Evolutionary conservation across 2,329 filamentous ascomycete species (phyloP), one percentile per base, ranked within the genome.

Genomic region (Apiospora aurea): DNA sequence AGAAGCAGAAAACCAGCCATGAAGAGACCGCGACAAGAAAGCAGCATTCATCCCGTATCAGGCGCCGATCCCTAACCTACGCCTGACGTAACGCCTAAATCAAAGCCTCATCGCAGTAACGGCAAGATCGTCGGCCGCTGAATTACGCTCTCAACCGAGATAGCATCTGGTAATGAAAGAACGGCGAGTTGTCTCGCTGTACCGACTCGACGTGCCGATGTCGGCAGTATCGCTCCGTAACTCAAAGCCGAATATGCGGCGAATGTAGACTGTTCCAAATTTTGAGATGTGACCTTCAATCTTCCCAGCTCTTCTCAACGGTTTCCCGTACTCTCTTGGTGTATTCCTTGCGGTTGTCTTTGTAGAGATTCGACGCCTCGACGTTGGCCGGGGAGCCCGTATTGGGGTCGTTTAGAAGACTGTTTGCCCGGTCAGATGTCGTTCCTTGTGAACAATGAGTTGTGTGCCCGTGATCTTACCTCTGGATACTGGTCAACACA

Each of bases 221-320:
- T 64, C 29, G 34, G 57, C 34, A 34, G 57, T 2, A 34, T 41
- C n/a, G 29, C 34, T 64, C 34, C 57, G 34, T 64, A n/a, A 24
- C 11, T 34, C 34, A 21, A 2, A 41, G 57, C 53, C 53, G 34
- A 34, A 7, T 21, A 64, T 64, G 34, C n/a, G 10, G 57, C 57
- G 34, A 41, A 38, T 13, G 13, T 38, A 21, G 21, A 64, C 57
- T 8, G 34, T 64, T 64, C 29, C 34, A 41, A 24, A 21, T 34
- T 64, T 64, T 21, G 21, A 41, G 21, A n/a, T 41, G 57, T 24
- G n/a, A n/a, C 8, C 41, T 69, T 67, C 75, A 97, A 79, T 98
- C 96, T 75, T 98, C 96, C 96, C 96, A 99, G 85, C 96, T 98
- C 90, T 98, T 98, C 87, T 99, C 96, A 21, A 99, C 96, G 0